These are phyloP conservation scores for Saccharomycopsis sp. DNA, from an alignment of 805 yeast genomes.

Conservation along the genomic window DNA sequence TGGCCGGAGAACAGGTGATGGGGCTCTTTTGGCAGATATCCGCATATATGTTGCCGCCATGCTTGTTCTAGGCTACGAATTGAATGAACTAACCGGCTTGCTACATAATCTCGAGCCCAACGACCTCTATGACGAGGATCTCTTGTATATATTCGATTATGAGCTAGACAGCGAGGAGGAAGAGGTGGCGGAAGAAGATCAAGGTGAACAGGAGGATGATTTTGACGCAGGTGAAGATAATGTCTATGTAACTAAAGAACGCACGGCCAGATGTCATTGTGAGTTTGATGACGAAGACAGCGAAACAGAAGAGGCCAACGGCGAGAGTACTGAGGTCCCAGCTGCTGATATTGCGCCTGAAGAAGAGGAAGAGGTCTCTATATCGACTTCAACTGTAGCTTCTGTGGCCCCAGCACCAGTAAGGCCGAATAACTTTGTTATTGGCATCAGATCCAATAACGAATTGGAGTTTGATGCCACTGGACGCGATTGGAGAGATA, in stretches of 20 bases:
- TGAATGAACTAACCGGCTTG: constrained; percentile 46
- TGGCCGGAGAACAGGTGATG: constrained; percentile 54
- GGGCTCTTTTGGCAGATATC: constrained; percentile 52
- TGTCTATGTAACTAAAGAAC: constrained; percentile 21
- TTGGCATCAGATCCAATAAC: constrained; percentile 28
- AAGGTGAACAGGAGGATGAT: constrained; percentile 23
- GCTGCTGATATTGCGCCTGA: too few species aligned
- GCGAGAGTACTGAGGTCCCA: not conserved
- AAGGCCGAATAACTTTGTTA: not conserved
- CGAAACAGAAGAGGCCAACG: not conserved
- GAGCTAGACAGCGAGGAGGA: constrained; percentile 42
- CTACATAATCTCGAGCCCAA: constrained; percentile 47
- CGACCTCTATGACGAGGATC: constrained; percentile 66
- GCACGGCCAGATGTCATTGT: constrained; percentile 35
- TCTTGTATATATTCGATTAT: constrained; percentile 51
- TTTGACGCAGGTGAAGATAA: constrained; percentile 23
- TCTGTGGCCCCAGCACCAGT: not conserved
- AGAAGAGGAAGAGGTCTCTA: not conserved
- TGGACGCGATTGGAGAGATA: constrained; percentile 69
- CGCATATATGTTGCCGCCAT: constrained; percentile 52
- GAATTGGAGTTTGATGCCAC: constrained; percentile 47
- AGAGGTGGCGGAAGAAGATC: constrained; percentile 26
- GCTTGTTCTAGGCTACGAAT: constrained; percentile 40
- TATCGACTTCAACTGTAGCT: not conserved
- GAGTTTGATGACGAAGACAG: constrained; percentile 29